Conservation (phyloP, 306 rosid genomes). For the Glycyrrhiza uralensis region DNA sequence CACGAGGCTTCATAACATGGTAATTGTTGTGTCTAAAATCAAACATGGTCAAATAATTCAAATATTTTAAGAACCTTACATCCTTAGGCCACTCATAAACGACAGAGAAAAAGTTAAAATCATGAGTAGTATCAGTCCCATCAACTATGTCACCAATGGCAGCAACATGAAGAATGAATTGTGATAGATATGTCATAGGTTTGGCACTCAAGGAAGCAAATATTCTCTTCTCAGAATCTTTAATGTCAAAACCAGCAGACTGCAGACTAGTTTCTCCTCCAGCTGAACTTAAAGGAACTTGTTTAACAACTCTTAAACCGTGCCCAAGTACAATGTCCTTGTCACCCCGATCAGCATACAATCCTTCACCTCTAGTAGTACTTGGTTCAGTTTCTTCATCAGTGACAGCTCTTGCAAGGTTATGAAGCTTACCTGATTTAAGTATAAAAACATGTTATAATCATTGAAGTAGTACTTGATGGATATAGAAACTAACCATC, state of each 20-base stretch:
- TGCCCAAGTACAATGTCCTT: slow-evolving; percentile 79
- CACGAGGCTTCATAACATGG: slow-evolving; percentile 16
- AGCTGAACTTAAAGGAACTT: slow-evolving; percentile 52
- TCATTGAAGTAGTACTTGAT: slow-evolving; percentile 4
- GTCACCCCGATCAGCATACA: slow-evolving; percentile 60
- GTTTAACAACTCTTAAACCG: slow-evolving; percentile 76
- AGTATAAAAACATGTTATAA: slow-evolving; percentile 24
- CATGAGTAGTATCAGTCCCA: slow-evolving; percentile 96
- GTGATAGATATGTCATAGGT: slow-evolving; percentile 82
- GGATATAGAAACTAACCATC: slow-evolving; percentile 2
- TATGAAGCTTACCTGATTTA: slow-evolving; percentile 89
- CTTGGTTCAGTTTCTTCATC: slow-evolving; percentile 87
- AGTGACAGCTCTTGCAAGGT: slow-evolving; percentile 94
- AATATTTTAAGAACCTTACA: slow-evolving; percentile 60
- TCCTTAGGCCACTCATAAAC: slow-evolving; percentile 97
- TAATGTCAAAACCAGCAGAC: slow-evolving; percentile 67
- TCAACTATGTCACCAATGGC: slow-evolving; percentile 98
- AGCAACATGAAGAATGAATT: slow-evolving; percentile 91
- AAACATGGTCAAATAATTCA: slow-evolving; percentile 26
- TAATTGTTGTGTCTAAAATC: neutral
- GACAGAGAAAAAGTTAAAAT: slow-evolving; percentile 90
- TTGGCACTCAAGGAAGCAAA: slow-evolving; percentile 82
- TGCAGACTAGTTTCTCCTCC: slow-evolving; percentile 51
- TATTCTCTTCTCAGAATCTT: slow-evolving; percentile 78
- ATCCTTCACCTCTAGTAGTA: slow-evolving; percentile 64